Evolutionary conservation across 2,329 filamentous ascomycete species (phyloP).

Genomic region (Diplodia scrobiculata): DNA sequence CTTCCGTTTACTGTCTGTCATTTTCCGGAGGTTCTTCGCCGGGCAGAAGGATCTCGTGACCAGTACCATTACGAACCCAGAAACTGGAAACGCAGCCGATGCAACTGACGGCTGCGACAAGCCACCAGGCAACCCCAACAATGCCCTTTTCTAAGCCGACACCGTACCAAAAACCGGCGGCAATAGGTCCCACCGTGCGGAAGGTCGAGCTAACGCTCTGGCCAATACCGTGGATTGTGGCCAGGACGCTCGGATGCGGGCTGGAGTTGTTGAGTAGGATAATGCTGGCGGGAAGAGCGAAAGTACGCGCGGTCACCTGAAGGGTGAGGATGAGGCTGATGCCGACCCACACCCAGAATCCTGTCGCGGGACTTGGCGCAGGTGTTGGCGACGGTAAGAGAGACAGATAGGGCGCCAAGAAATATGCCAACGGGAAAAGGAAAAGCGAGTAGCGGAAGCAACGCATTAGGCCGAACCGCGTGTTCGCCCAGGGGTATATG

Average conservation of each 20-base stretch:
- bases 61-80: conserved; percentile 63
- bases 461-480: conserved; percentile 66
- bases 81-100: conserved; percentile 62
- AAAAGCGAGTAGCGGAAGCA: conserved; percentile 70
- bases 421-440: conserved; percentile 71
- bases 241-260: conserved; percentile 58
- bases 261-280: conserved; percentile 63
- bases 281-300: conserved; percentile 60
- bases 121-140: conserved; percentile 62
- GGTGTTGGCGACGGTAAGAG: conserved; percentile 61
- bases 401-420: conserved; percentile 69
- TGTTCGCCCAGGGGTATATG: conserved; percentile 69
- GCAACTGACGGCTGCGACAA: conserved; percentile 56
- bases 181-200: conserved; percentile 59
- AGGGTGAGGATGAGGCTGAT: conserved; percentile 66
- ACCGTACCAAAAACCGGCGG: conserved; percentile 58
- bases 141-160: conserved; percentile 57
- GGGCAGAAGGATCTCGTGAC: conserved; percentile 29
- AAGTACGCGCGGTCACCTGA: conserved; percentile 73
- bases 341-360: conserved; percentile 63
- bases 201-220: conserved; percentile 59
- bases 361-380: conserved; percentile 55
- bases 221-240: conserved; percentile 62
- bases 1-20: not conserved
- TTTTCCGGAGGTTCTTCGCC: conserved; percentile 28